phyloP scores from a whole-genome alignment of 495 filamentous ascomycete genomes.

The Penicillium alfredii region DNA sequence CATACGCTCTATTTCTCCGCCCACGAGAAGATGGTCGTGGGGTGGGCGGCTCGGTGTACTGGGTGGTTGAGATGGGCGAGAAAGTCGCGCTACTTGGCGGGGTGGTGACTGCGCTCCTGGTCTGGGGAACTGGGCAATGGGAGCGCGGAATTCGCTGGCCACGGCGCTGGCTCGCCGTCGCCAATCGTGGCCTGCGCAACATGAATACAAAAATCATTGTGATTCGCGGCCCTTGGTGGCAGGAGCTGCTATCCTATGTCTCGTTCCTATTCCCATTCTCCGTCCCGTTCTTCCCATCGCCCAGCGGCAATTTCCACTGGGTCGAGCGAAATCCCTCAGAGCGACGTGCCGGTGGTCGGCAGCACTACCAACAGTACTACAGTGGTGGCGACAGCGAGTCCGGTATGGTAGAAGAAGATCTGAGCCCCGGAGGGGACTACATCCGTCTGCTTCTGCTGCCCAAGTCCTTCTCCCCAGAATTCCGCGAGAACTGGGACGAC shows the following conservation, averaged over 20 bases:
- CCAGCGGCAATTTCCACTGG: conserved; percentile 59
- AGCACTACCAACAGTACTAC: conserved; percentile 36
- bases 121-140: conserved; percentile 94
- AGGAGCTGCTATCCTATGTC: conserved; percentile 62
- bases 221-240: conserved; percentile 76
- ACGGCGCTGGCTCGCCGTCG: conserved; percentile 76
- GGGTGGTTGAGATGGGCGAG: conserved; percentile 83
- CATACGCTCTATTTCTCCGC: conserved; percentile 79
- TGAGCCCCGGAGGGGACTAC: conserved; percentile 82
- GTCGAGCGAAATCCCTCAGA: conserved; percentile 50
- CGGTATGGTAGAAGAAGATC: conserved; percentile 62
- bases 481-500: conserved; percentile 95
- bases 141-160: conserved; percentile 94
- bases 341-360: conserved; percentile 33
- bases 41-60: conserved; percentile 90
- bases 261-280: conserved; percentile 72
- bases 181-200: conserved; percentile 80
- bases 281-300: conserved; percentile 55
- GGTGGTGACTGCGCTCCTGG: conserved; percentile 69
- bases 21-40: conserved; percentile 86
- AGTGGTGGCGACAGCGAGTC: conserved; percentile 51
- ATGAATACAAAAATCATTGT: conserved; percentile 96
- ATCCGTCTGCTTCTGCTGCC: conserved; percentile 86
- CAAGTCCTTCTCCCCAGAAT: conserved; percentile 90
- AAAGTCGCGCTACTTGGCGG: conserved; percentile 85